These are phyloP conservation scores for Ambrosia hybrid DNA, from an alignment of 140 eudicot genomes.

Conservation along the genomic window DNA sequence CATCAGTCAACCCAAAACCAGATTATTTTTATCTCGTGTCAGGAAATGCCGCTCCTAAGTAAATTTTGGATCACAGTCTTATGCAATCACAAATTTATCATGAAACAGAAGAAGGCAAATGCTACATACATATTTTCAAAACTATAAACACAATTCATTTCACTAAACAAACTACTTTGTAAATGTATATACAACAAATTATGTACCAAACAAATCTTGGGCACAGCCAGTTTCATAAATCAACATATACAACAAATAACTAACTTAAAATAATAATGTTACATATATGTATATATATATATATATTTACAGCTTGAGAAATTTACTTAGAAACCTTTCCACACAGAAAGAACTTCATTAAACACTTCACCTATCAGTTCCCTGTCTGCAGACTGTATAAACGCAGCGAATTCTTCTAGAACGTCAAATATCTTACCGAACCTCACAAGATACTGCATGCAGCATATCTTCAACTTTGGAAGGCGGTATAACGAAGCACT, in stretches of 20 bases:
- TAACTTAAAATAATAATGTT: slow-evolving; percentile 14
- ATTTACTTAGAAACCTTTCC: slow-evolving; percentile 86
- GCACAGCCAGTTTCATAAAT: slow-evolving; percentile 30
- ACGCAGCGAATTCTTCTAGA: slow-evolving; percentile 69
- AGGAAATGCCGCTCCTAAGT: too few relatives aligned
- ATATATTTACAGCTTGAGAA: slow-evolving; percentile 7
- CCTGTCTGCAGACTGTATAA: slow-evolving; percentile 77
- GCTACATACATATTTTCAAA: not conserved
- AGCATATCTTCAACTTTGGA: slow-evolving; percentile 71
- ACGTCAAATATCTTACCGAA: slow-evolving; percentile 88
- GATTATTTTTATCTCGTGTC: too few relatives aligned
- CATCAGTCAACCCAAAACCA: too few relatives aligned
- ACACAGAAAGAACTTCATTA: slow-evolving; percentile 74
- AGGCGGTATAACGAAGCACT: slow-evolving; percentile 65
- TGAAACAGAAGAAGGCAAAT: not conserved
- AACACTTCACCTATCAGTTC: slow-evolving; percentile 80
- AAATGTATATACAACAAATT: slow-evolving; percentile 43
- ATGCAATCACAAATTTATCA: slow-evolving; percentile 3
- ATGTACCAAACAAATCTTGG: slow-evolving; percentile 39
- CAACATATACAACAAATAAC: slow-evolving; percentile 29
- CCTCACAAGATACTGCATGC: slow-evolving; percentile 84
- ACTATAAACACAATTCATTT: slow-evolving; percentile 24
- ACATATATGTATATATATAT: slow-evolving; percentile 7
- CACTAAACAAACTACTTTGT: slow-evolving; percentile 31
- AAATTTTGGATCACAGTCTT: slow-evolving; percentile 4